phyloP scores from a whole-genome alignment of 202 grass and related monocot species.

The Saccharum hybrid region DNA sequence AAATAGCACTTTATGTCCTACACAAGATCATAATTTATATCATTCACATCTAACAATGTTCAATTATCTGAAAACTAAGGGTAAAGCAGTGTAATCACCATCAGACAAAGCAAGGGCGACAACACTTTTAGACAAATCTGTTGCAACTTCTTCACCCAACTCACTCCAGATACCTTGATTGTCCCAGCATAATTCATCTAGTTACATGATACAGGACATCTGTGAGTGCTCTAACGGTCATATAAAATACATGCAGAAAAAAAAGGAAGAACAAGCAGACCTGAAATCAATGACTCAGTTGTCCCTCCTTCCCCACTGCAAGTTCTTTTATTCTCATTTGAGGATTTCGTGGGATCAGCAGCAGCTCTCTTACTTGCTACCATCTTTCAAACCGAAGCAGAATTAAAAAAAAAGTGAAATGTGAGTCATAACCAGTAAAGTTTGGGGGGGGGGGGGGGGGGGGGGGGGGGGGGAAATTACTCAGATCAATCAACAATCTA shows the following conservation, averaged over 20 bases:
- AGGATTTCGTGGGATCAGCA: neutral
- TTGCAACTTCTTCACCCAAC: neutral
- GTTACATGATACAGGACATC: too few species aligned
- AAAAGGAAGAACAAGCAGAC: neutral
- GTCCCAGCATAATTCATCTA: too few species aligned
- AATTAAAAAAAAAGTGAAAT: neutral
- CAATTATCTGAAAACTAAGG: neutral
- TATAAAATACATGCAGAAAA: neutral
- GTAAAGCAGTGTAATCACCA: constrained; percentile 25
- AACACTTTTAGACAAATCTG: neutral
- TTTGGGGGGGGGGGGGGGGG: too few species aligned
- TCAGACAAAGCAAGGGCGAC: constrained; percentile 25
- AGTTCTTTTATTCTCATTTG: neutral
- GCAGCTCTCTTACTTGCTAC: neutral
- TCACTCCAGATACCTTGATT: neutral
- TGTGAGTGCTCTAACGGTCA: neutral
- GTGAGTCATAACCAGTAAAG: neutral
- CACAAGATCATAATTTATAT: neutral
- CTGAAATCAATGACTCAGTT: too few species aligned
- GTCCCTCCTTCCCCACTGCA: neutral
- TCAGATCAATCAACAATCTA: too few species aligned
- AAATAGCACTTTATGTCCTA: constrained; percentile 5
- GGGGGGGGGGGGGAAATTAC: too few species aligned
- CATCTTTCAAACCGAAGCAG: neutral
- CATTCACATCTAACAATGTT: neutral